Evolutionary conservation across 768 basidiomycete genomes (phyloP).

Genomic region (Cystofilobasidium ferigula): DNA sequence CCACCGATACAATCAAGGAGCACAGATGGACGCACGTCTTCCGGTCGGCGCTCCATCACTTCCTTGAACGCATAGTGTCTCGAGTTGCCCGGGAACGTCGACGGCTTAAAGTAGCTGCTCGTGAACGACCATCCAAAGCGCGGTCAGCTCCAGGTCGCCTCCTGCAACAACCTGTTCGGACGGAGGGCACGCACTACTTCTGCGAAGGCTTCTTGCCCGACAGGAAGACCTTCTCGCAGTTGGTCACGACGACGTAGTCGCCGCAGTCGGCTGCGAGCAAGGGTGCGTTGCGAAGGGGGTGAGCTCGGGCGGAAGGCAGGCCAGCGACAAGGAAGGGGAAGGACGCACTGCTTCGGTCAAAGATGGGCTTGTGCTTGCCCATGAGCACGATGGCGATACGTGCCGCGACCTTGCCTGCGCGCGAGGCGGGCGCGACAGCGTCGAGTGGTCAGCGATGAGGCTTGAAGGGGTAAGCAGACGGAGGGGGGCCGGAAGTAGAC

Average conservation of each 20-base stretch:
- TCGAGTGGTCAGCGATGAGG: not conserved
- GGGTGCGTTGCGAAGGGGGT: not conserved
- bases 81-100: conserved; percentile 85
- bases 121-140: not conserved
- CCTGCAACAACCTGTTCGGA: not conserved
- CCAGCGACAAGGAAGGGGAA: not conserved
- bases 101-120: conserved; percentile 61
- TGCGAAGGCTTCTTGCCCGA: conserved; percentile 84
- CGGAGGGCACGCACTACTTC: conserved; percentile 42
- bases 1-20: not conserved
- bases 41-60: conserved; percentile 76
- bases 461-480: not conserved
- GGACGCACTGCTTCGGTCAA: conserved; percentile 61
- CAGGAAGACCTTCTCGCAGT: conserved; percentile 68
- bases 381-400: conserved; percentile 89
- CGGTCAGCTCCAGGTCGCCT: not conserved
- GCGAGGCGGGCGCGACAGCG: not conserved
- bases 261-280: conserved; percentile 73
- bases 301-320: not conserved
- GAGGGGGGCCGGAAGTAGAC: not conserved
- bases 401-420: conserved; percentile 60
- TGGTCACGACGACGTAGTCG: conserved; percentile 93
- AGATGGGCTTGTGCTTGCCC: conserved; percentile 99
- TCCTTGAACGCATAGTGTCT: conserved; percentile 77
- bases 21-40: conserved; percentile 54